Evolutionary conservation across 257 asterid genomes (phyloP).

Genomic region (Solanum peruvianum): DNA sequence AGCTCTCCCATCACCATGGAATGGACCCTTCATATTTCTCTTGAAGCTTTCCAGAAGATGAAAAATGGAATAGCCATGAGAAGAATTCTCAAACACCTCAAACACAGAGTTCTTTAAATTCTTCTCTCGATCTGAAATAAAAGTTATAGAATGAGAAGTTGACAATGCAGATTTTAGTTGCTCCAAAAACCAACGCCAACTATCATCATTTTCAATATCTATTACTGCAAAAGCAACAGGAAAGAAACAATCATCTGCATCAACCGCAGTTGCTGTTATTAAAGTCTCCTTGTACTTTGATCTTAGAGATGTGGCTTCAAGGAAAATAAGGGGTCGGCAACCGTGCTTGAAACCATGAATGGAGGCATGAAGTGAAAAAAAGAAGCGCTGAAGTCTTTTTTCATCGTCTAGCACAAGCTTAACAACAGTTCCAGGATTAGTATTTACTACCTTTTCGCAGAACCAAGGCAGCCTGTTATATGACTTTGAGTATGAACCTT

Average conservation of each 20-base stretch:
- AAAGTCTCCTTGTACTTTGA: slow-evolving; percentile 60
- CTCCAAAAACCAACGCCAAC: slow-evolving; percentile 80
- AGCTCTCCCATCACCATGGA: slow-evolving; percentile 69
- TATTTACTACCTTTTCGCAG: slow-evolving; percentile 48
- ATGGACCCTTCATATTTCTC: slow-evolving; percentile 68
- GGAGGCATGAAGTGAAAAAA: slow-evolving; percentile 48
- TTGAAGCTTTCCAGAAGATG: slow-evolving; percentile 81
- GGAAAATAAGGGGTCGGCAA: slow-evolving; percentile 83
- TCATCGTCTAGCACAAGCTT: slow-evolving; percentile 43
- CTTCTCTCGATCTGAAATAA: slow-evolving; percentile 75
- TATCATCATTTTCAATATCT: slow-evolving; percentile 50
- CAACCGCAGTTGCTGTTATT: slow-evolving; percentile 68
- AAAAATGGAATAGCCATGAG: slow-evolving; percentile 68
- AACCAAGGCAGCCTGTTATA: slow-evolving; percentile 67
- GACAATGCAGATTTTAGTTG: slow-evolving; percentile 58
- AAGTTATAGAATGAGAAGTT: slow-evolving; percentile 43
- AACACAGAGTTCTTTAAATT: slow-evolving; percentile 31
- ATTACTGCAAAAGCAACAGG: slow-evolving; percentile 77
- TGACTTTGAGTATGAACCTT: slow-evolving; percentile 68
- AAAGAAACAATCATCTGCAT: slow-evolving; percentile 78
- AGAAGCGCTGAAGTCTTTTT: slow-evolving; percentile 47
- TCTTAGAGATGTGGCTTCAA: slow-evolving; percentile 59
- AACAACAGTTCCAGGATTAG: slow-evolving; percentile 64
- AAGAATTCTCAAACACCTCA: slow-evolving; percentile 52
- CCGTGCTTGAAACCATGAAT: slow-evolving; percentile 47